Conservation (phyloP, 2,329 filamentous ascomycete species). For the Alternaria arborescens region DNA sequence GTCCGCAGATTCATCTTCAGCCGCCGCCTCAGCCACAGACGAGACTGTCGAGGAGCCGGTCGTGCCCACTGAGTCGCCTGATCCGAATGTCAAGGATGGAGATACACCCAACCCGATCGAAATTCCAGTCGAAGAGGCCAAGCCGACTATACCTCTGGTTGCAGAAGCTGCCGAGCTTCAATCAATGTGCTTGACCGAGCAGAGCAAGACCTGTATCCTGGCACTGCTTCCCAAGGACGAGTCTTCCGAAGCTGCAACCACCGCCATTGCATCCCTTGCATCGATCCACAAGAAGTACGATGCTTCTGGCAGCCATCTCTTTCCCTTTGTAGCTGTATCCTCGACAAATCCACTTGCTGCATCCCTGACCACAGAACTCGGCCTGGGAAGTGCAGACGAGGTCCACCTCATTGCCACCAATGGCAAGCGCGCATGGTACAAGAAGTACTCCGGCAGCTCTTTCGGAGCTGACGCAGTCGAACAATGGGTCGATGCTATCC, state of each 20-base stretch:
- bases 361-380: conserved; percentile 68
- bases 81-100: conserved; percentile 57
- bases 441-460: conserved; percentile 68
- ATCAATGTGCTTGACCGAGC: conserved; percentile 75
- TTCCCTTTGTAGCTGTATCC: conserved; percentile 84
- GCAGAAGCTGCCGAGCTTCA: conserved; percentile 70
- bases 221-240: conserved; percentile 57
- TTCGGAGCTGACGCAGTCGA: conserved; percentile 73
- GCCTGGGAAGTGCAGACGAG: conserved; percentile 61
- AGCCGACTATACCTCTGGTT: conserved; percentile 71
- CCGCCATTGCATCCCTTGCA: conserved; percentile 64
- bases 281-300: conserved; percentile 80
- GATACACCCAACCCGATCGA: conserved; percentile 59
- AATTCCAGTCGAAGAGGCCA: conserved; percentile 62
- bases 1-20: conserved; percentile 58
- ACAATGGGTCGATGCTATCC: conserved; percentile 88
- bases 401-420: conserved; percentile 84
- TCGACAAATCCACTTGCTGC: conserved; percentile 65
- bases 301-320: conserved; percentile 71
- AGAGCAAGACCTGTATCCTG: conserved; percentile 84
- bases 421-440: conserved; percentile 86
- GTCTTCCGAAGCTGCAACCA: conserved; percentile 57
- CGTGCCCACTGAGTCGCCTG: conserved; percentile 63
- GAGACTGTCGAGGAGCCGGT: conserved; percentile 59
- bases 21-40: conserved; percentile 59